A percentile compares a stretch with the other conserved stretches of the same genome.
These are phyloP conservation scores for Aspergillus thermomutatus DNA, from an alignment of 2,329 filamentous ascomycete species.

Conservation along the genomic window DNA sequence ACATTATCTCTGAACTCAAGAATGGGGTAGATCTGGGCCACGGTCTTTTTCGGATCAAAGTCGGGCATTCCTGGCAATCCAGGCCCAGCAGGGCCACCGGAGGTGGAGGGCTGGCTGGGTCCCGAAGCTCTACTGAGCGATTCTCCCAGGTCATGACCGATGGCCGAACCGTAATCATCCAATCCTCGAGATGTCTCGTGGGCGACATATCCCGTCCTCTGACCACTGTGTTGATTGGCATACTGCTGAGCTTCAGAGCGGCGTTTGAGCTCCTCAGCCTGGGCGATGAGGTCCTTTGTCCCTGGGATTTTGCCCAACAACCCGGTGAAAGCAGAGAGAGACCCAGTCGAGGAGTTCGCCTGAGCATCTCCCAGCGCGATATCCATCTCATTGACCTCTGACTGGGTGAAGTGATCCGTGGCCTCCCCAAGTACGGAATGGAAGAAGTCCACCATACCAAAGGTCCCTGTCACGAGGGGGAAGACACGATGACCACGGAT, in stretches of 20 bases:
- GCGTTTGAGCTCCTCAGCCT: conserved; percentile 62
- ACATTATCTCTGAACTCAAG: conserved; percentile 91
- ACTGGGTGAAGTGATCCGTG: conserved; percentile 79
- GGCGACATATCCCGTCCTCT: conserved; percentile 26
- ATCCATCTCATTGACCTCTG: conserved; percentile 78
- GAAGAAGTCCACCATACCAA: conserved; percentile 79
- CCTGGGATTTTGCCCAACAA: conserved; percentile 73
- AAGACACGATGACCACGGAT: conserved; percentile 65
- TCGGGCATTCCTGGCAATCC: conserved; percentile 68
- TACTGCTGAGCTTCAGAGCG: conserved; percentile 62
- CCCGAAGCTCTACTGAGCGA: conserved; percentile 37
- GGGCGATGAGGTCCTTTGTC: conserved; percentile 63
- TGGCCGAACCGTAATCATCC: conserved; percentile 17
- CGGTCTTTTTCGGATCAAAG: conserved; percentile 75
- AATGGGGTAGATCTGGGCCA: conserved; percentile 87
- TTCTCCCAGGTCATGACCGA: conserved; percentile 6
- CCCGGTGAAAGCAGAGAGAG: conserved; percentile 63
- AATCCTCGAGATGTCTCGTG: conserved; percentile 21
- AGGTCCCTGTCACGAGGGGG: conserved; percentile 68
- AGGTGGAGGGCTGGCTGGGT: conserved; percentile 41
- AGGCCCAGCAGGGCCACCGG: conserved; percentile 40
- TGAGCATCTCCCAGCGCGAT: conserved; percentile 68
- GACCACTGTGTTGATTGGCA: conserved; percentile 47
- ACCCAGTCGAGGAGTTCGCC: conserved; percentile 42
- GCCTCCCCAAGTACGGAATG: conserved; percentile 75